These are phyloP conservation scores for Populus hybrid DNA, from an alignment of 441 rosid genomes.

Conservation along the genomic window DNA sequence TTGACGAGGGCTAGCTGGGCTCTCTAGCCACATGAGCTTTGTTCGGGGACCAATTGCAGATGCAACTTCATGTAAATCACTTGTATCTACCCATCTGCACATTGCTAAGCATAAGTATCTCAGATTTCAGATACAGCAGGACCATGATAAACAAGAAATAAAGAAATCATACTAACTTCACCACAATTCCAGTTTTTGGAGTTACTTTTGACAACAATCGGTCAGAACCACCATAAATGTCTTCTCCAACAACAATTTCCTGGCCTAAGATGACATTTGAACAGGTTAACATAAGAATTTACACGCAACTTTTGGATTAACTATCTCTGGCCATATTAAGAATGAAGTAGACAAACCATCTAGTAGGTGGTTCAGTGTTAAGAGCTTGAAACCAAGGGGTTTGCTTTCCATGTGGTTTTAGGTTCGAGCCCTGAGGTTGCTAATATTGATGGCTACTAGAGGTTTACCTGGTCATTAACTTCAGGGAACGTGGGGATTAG, in stretches of 20 bases:
- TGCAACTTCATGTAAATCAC: slow-evolving; percentile 65
- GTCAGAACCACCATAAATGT: slow-evolving; percentile 87
- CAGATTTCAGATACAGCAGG: slow-evolving; percentile 11
- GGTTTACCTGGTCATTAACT: too few species aligned
- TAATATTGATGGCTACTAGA: too few species aligned
- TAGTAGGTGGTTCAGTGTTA: too few species aligned
- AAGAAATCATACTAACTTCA: slow-evolving; percentile 52
- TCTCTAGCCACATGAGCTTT: slow-evolving; percentile 94
- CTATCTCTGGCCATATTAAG: not conserved
- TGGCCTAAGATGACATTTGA: slow-evolving; percentile 44
- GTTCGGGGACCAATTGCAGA: slow-evolving; percentile 75
- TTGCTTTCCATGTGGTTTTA: too few species aligned
- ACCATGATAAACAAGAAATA: not conserved
- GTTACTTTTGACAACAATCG: slow-evolving; percentile 75
- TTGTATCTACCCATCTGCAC: slow-evolving; percentile 75
- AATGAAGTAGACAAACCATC: not conserved
- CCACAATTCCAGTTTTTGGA: slow-evolving; percentile 69
- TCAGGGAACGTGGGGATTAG: too few species aligned
- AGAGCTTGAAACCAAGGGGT: too few species aligned
- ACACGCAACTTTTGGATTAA: not conserved
- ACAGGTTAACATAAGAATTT: slow-evolving; percentile 8
- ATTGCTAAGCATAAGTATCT: slow-evolving; percentile 15
- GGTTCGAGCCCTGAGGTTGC: too few species aligned
- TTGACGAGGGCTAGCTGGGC: slow-evolving; percentile 92
- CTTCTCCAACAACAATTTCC: slow-evolving; percentile 94